A percentile compares a stretch with the other conserved stretches of the same genome.
These are phyloP conservation scores for Trichoderma atroviride DNA, from an alignment of 2,329 filamentous ascomycete genomes.

Conservation along the genomic window DNA sequence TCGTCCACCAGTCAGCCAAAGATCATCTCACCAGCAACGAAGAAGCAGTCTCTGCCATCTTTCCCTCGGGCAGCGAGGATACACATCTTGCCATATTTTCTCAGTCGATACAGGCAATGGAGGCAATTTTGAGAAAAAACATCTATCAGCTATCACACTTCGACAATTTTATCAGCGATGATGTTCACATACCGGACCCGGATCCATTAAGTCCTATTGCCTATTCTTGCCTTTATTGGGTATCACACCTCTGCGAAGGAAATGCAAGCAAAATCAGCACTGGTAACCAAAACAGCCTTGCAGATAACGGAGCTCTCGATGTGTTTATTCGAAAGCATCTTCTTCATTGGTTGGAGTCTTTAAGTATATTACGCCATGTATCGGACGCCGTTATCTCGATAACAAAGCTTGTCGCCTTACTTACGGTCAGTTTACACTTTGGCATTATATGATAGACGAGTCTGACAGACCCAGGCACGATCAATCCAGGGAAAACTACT, in stretches of 20 bases:
- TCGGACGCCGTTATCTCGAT: slow-evolving; percentile 30
- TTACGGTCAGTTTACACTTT: slow-evolving; percentile 19
- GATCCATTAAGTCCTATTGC: slow-evolving; percentile 24
- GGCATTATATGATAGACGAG: background rate
- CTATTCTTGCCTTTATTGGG: slow-evolving; percentile 34
- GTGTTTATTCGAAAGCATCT: slow-evolving; percentile 42
- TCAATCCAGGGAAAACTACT: background rate
- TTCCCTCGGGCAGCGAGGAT: background rate
- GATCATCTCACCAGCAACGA: slow-evolving; percentile 41
- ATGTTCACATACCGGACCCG: slow-evolving; percentile 23
- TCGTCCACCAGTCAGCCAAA: slow-evolving; percentile 50
- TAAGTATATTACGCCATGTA: slow-evolving; percentile 40
- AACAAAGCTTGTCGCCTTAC: slow-evolving; percentile 22
- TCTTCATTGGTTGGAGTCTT: slow-evolving; percentile 49
- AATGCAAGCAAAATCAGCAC: background rate
- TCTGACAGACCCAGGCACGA: slow-evolving; percentile 2
- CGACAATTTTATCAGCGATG: slow-evolving; percentile 6
- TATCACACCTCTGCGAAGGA: slow-evolving; percentile 30
- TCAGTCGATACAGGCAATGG: slow-evolving; percentile 27
- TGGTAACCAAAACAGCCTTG: background rate
- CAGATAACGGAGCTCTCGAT: slow-evolving; percentile 27
- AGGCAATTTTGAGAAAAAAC: background rate
- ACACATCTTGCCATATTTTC: slow-evolving; percentile 12
- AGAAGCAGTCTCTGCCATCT: slow-evolving; percentile 32
- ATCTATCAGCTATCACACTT: slow-evolving; percentile 36